Conservation (phyloP, 176 grass and related monocot genomes). For the Tuctoria greenei region DNA sequence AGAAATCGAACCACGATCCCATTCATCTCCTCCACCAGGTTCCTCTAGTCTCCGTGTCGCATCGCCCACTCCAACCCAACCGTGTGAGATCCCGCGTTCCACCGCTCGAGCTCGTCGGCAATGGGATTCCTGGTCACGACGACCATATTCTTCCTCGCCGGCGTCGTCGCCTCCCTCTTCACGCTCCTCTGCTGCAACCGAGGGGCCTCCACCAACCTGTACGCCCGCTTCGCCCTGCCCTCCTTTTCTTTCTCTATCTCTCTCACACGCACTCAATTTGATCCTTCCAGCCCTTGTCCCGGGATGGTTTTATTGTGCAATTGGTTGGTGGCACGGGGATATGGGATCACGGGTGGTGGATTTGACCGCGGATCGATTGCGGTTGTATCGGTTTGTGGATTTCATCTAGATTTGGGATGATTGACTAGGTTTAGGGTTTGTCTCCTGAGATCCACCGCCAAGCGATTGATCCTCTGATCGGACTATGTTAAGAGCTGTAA, state of each 20-base stretch:
- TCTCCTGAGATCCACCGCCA: background rate
- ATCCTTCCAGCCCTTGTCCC: background rate
- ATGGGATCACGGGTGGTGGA: background rate
- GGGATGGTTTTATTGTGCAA: background rate
- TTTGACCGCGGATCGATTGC: slow-evolving; percentile 35
- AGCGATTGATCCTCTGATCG: background rate
- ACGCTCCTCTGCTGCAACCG: background rate
- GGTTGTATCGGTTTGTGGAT: background rate
- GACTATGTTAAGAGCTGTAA: background rate
- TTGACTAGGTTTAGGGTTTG: background rate
- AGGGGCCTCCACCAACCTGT: slow-evolving; percentile 4
- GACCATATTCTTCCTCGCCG: background rate
- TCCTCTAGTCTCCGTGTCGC: background rate
- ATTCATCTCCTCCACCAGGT: background rate
- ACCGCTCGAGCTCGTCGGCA: background rate
- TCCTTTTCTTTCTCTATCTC: background rate
- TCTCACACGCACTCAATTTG: background rate
- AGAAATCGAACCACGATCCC: background rate
- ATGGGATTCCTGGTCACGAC: background rate
- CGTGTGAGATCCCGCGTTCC: background rate
- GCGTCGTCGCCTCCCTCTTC: background rate
- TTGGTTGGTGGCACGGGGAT: background rate
- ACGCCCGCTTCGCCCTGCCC: background rate
- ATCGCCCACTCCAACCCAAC: background rate
- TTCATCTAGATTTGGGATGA: slow-evolving; percentile 27